Evolutionary conservation across 2,329 filamentous ascomycete species (phyloP), one percentile per base, ranked within the genome.

Genomic region (Zasmidium citrigriseum): DNA sequence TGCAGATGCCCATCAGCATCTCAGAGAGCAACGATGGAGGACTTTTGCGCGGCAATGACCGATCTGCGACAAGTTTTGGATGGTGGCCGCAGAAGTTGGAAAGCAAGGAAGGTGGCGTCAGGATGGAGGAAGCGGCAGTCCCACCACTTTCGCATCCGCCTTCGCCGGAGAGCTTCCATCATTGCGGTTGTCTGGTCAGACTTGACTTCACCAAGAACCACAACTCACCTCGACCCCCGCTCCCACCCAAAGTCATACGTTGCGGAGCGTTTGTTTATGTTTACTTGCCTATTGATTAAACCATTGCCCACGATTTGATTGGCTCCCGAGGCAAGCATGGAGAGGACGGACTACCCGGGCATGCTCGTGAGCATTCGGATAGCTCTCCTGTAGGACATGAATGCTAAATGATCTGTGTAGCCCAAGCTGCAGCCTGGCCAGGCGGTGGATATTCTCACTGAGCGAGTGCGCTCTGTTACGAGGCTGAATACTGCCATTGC

Each of bases 401-500:
- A 49, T 55, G 55, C 61, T 45, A 57, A 54, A 61, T 61, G 49
- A n/a, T 44, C 25, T 11, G 54, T 59, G 49, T 68, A 98, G 93
- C 87, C 88, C 67, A 85, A 86, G 70, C 83, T 99, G 69, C 86
- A 90, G 75, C 93, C 95, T 23, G 79, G 79, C 67, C 91, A 95
- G 78, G 93, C 95, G 60, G 90, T 92, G 41, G 83, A 85, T 55
- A 84, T 91, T 59, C 84, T 98, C 69, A 89, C 88, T 75, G 93
- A 97, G 68, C 90, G 95, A 70, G 85, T 98, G 68, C 90, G 89
- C 76, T 86, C 91, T 76, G 93, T 98, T 73, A 85, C 84, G 69
- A 91, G 88, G 75, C 80, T 96, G 78, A 97, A 99, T 76, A 78
- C 82, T 67, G 91, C 97, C 73, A 91, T 99, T 70, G 93, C 93